These are phyloP conservation scores for Aspergillus spinulosporus DNA, from an alignment of 2,329 filamentous ascomycete species.

Conservation along the genomic window DNA sequence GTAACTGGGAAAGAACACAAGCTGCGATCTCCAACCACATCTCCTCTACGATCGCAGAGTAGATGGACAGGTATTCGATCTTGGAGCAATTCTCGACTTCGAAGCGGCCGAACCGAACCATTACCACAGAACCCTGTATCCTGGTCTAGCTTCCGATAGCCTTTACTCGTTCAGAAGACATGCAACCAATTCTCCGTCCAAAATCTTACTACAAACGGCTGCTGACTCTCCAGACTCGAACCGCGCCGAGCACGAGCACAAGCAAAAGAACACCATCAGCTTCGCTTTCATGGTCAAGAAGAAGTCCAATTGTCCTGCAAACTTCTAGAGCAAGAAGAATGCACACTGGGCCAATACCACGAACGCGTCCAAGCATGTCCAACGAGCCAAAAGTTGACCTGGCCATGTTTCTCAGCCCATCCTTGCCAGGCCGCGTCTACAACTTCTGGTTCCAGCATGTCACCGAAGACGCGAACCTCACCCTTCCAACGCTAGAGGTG, in stretches of 20 bases:
- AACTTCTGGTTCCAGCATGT: conserved; percentile 14
- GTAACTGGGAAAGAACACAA: not conserved
- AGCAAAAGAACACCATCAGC: not conserved
- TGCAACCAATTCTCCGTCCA: conserved; percentile 1
- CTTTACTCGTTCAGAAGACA: not conserved
- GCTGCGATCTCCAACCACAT: no score
- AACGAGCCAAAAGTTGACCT: conserved; percentile 7
- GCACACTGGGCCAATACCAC: not conserved
- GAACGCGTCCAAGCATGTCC: not conserved
- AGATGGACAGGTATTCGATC: not conserved
- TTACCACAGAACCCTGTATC: not conserved
- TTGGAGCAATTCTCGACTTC: not conserved
- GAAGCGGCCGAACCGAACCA: not conserved
- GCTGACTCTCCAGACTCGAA: not conserved
- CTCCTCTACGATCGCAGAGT: no score
- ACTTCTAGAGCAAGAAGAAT: not conserved
- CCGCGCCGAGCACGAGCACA: not conserved
- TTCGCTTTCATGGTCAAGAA: not conserved
- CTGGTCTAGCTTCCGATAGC: not conserved
- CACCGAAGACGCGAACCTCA: conserved; percentile 1
- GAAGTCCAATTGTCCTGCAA: not conserved
- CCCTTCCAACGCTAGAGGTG: conserved; percentile 1
- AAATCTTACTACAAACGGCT: not conserved
- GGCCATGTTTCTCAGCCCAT: not conserved
- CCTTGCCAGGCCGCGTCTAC: conserved; percentile 4